phyloP scores from a whole-genome alignment of 2,329 filamentous ascomycete species.

The Ceratocystis colombiana region DNA sequence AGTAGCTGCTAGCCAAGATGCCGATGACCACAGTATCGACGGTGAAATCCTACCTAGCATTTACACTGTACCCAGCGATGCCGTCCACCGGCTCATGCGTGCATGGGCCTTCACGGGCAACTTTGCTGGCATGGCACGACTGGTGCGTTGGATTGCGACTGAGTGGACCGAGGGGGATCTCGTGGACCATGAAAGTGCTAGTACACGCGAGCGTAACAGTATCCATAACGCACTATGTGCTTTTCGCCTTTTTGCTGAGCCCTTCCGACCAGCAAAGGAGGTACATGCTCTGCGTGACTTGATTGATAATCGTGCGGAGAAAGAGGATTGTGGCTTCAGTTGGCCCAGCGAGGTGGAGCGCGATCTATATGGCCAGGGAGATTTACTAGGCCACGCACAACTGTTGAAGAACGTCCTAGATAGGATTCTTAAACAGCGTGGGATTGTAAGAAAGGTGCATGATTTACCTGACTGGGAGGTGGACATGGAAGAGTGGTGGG shows the following conservation, averaged over 20 bases:
- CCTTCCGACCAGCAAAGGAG: slow-evolving; percentile 33
- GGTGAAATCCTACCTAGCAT: slow-evolving; percentile 1
- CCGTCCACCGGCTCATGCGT: slow-evolving; percentile 37
- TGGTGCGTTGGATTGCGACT: slow-evolving; percentile 49
- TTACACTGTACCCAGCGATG: slow-evolving; percentile 11
- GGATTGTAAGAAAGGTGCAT: slow-evolving; percentile 6
- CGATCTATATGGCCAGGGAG: slow-evolving; percentile 30
- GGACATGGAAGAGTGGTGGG: slow-evolving; percentile 17
- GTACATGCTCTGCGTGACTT: slow-evolving; percentile 32
- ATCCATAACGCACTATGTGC: slow-evolving; percentile 36
- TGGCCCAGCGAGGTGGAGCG: slow-evolving; percentile 37
- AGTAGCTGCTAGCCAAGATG: neutral
- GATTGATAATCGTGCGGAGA: slow-evolving; percentile 28
- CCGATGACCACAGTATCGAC: neutral
- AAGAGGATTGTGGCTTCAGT: slow-evolving; percentile 29
- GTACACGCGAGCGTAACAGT: slow-evolving; percentile 31
- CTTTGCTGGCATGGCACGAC: slow-evolving; percentile 44
- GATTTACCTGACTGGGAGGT: slow-evolving; percentile 5
- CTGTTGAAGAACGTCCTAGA: slow-evolving; percentile 17
- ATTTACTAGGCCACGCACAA: slow-evolving; percentile 22
- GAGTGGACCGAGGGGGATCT: slow-evolving; percentile 37
- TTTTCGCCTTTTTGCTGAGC: slow-evolving; percentile 42
- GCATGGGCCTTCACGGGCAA: slow-evolving; percentile 53
- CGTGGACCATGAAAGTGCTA: slow-evolving; percentile 14
- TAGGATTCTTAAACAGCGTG: slow-evolving; percentile 11